Conservation (phyloP, 2,329 filamentous ascomycete species). For the Aspergillus alliaceus region DNA sequence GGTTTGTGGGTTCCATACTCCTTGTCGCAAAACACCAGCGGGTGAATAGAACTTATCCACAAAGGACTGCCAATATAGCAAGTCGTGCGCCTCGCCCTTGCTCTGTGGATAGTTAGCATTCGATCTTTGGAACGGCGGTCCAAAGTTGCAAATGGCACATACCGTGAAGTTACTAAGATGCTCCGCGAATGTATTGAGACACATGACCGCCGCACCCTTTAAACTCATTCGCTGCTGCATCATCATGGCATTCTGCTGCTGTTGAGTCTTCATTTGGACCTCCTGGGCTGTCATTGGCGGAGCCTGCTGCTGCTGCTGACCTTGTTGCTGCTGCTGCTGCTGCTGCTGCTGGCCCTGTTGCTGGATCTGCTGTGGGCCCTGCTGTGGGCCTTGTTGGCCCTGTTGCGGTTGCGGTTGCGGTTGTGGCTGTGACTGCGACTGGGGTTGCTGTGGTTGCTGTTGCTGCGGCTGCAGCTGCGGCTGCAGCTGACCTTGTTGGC, state of each 20-base stretch:
- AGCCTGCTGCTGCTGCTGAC: conserved; percentile 10
- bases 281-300: conserved; percentile 39
- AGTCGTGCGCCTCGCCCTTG: conserved; percentile 63
- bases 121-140: neutral
- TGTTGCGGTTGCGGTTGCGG: conserved; percentile 36
- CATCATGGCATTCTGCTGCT: conserved; percentile 38
- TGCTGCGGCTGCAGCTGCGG: conserved; percentile 32
- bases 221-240: conserved; percentile 41
- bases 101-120: conserved; percentile 41
- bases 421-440: conserved; percentile 29
- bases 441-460: conserved; percentile 29
- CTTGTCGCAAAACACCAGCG: conserved; percentile 73
- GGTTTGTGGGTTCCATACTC: conserved; percentile 55
- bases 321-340: conserved; percentile 34
- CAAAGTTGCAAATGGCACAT: conserved; percentile 40
- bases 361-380: conserved; percentile 30
- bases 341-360: conserved; percentile 38
- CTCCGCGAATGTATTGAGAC: conserved; percentile 58
- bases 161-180: conserved; percentile 57
- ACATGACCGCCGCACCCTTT: conserved; percentile 50
- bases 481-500: conserved; percentile 26
- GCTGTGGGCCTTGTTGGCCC: conserved; percentile 37
- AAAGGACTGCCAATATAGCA: conserved; percentile 77
- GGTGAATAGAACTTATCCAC: conserved; percentile 79
- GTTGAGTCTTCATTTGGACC: conserved; percentile 40